A percentile compares a stretch with the other conserved stretches of the same genome.
Evolutionary conservation across 169 alveolate genomes (phyloP).

Genomic region (Cryptosporidium xiaoi): DNA sequence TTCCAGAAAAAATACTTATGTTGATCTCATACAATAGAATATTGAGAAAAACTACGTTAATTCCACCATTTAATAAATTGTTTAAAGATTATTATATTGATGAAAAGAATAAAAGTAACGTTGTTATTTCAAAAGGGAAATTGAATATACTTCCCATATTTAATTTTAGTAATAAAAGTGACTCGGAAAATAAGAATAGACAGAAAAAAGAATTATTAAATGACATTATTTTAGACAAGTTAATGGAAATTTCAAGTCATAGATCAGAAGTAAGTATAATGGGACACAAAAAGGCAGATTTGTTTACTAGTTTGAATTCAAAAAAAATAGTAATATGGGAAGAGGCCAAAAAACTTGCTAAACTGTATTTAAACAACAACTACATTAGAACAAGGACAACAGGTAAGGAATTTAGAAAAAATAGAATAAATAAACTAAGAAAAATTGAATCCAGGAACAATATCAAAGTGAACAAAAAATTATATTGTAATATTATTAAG

Average conservation of each 20-base stretch:
- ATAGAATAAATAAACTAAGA: not conserved
- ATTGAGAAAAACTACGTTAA: slow-evolving; percentile 4
- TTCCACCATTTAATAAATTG: slow-evolving; percentile 47
- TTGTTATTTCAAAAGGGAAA: slow-evolving; percentile 46
- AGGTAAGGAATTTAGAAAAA: not conserved
- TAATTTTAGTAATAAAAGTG: not conserved
- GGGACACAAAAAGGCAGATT: slow-evolving; percentile 43
- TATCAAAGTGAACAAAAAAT: too few relatives aligned
- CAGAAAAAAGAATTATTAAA: not conserved
- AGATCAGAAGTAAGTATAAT: slow-evolving; percentile 10
- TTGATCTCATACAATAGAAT: slow-evolving; percentile 27
- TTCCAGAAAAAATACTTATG: slow-evolving; percentile 27
- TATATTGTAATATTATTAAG: not conserved
- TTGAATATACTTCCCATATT: slow-evolving; percentile 43
- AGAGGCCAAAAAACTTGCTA: slow-evolving; percentile 14
- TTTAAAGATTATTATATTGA: slow-evolving; percentile 21
- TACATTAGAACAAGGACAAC: slow-evolving; percentile 29
- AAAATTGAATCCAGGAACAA: not conserved
- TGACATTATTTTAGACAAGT: not conserved
- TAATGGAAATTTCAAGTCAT: not conserved
- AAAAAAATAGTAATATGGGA: slow-evolving; percentile 29
- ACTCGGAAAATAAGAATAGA: not conserved
- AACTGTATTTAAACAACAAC: slow-evolving; percentile 13
- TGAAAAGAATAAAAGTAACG: slow-evolving; percentile 13
- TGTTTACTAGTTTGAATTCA: slow-evolving; percentile 37